Conservation (phyloP, 352 stramenopile species). For the Vaucheria bursata region DNA sequence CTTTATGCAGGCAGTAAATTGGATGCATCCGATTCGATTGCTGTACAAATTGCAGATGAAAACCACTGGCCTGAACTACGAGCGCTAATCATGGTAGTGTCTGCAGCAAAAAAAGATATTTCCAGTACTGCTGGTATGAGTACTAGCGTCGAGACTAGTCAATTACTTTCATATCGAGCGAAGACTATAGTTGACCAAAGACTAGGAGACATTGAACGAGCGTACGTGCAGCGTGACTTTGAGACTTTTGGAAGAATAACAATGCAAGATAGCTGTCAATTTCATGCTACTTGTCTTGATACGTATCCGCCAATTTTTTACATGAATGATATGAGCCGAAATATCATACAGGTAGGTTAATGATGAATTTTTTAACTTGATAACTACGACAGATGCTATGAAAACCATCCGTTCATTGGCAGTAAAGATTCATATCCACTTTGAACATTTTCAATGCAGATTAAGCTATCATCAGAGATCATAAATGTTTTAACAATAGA, state of each 20-base stretch:
- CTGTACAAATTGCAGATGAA: slow-evolving; percentile 63
- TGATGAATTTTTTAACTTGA: too few species aligned
- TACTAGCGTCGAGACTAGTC: slow-evolving; percentile 80
- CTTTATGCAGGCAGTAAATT: too few species aligned
- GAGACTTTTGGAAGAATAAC: slow-evolving; percentile 84
- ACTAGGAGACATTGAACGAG: slow-evolving; percentile 73
- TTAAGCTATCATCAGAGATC: too few species aligned
- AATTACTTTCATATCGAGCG: slow-evolving; percentile 73
- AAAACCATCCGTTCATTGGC: too few species aligned
- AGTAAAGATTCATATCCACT: too few species aligned
- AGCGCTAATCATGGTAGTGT: slow-evolving; percentile 90
- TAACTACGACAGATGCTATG: too few species aligned
- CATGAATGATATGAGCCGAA: slow-evolving; percentile 82
- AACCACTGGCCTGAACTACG: slow-evolving; percentile 83
- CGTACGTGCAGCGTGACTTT: slow-evolving; percentile 83
- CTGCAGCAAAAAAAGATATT: slow-evolving; percentile 90
- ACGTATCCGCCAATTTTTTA: slow-evolving; percentile 97
- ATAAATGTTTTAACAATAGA: too few species aligned
- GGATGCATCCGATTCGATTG: slow-evolving; percentile 59
- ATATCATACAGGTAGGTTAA: background rate
- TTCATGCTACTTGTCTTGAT: slow-evolving; percentile 94
- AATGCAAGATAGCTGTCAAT: slow-evolving; percentile 96
- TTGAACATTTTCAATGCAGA: too few species aligned
- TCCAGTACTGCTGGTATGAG: slow-evolving; percentile 90
- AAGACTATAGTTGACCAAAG: slow-evolving; percentile 68